Conservation (phyloP, 2,329 filamentous ascomycete genomes). For the Paraconiothyrium sp. region DNA sequence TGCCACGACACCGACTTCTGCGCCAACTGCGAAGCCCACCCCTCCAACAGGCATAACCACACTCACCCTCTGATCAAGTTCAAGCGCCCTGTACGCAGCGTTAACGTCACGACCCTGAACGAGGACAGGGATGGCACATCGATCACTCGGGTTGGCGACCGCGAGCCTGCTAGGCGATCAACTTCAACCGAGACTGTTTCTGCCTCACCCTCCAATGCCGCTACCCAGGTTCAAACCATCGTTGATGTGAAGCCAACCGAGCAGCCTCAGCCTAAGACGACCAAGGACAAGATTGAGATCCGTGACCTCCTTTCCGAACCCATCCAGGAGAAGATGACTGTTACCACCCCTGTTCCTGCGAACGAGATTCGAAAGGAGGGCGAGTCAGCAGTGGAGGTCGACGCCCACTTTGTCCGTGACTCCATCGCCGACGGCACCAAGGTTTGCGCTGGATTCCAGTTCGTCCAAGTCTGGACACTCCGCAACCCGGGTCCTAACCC, state of each 20-base stretch:
- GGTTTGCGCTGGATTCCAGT: constrained; percentile 74
- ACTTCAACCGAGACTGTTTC: constrained; percentile 61
- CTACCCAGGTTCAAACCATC: constrained; percentile 72
- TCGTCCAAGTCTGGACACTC: constrained; percentile 91
- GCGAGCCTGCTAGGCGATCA: constrained; percentile 51
- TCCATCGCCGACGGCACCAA: constrained; percentile 80
- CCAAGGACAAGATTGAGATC: constrained; percentile 53
- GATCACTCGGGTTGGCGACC: constrained; percentile 79
- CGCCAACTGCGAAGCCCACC: constrained; percentile 89
- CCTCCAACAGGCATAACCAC: constrained; percentile 85
- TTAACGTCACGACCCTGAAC: constrained; percentile 84
- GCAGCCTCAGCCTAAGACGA: constrained; percentile 48
- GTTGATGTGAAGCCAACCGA: constrained; percentile 67
- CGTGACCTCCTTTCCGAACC: constrained; percentile 48
- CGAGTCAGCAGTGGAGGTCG: constrained; percentile 51
- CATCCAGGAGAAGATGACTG: constrained; percentile 44
- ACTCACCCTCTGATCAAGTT: constrained; percentile 98
- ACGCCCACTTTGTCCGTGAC: constrained; percentile 79
- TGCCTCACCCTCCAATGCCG: constrained; percentile 60
- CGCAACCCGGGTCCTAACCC: constrained; percentile 80
- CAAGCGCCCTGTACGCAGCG: constrained; percentile 88
- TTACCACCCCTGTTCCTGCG: constrained; percentile 18
- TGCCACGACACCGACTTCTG: constrained; percentile 97
- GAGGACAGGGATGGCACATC: constrained; percentile 75
- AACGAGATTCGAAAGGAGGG: constrained; percentile 20